A percentile compares a stretch with the other conserved stretches of the same genome.
phyloP scores from a whole-genome alignment of 139 green algal species.

The Ostreobium quekettii region DNA sequence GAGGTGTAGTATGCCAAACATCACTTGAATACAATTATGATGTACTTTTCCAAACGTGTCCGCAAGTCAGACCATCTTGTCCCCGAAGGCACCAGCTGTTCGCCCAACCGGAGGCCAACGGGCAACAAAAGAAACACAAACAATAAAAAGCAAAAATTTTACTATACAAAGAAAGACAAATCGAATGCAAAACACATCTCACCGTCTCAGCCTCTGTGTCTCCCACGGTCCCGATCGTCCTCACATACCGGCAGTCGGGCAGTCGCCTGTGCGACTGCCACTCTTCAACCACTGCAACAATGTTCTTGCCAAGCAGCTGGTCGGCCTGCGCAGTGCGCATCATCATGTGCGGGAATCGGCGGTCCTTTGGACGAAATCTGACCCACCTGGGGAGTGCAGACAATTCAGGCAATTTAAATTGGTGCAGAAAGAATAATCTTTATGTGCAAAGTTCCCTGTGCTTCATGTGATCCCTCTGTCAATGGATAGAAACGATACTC shows the following conservation, averaged over 20 bases:
- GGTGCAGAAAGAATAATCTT: too few relatives aligned
- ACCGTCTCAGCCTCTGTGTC: conserved; percentile 74
- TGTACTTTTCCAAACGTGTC: too few relatives aligned
- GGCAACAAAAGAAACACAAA: conserved; percentile 2
- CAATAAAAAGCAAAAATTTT: too few relatives aligned
- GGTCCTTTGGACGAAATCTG: conserved; percentile 72
- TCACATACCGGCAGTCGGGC: conserved; percentile 71
- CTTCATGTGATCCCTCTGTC: too few relatives aligned
- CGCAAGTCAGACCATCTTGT: too few relatives aligned
- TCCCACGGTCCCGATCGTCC: conserved; percentile 69
- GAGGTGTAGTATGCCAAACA: too few relatives aligned
- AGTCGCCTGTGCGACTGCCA: conserved; percentile 63
- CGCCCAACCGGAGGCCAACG: background rate
- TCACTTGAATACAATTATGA: too few relatives aligned
- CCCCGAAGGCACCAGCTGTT: too few relatives aligned
- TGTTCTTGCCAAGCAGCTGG: conserved; percentile 69
- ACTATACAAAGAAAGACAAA: background rate
- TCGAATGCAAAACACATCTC: conserved; percentile 29
- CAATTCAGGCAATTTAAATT: background rate
- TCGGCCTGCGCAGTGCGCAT: conserved; percentile 71
- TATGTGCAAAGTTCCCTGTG: too few relatives aligned
- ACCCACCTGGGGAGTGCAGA: conserved; percentile 28
- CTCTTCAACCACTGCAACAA: conserved; percentile 73
- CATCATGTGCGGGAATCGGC: conserved; percentile 66
- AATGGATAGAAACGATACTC: too few relatives aligned